Base-by-base conservation (phyloP, 805 yeast species). In the Candida krabiensis region DNA sequence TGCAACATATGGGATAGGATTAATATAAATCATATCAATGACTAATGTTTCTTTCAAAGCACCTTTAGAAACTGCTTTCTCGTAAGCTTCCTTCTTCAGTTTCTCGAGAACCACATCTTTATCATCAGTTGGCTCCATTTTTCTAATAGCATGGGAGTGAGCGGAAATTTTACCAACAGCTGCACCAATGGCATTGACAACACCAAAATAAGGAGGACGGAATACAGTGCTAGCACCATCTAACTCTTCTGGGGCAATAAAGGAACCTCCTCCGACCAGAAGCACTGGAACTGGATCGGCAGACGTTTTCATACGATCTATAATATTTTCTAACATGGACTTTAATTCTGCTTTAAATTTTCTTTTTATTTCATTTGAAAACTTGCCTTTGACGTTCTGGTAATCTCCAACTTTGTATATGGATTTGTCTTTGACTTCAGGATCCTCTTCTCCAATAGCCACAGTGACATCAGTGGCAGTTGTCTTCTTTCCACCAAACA, bases 121-220 rank as follows among this genome's bases (percentile, higher is more conserved):
- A 12, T 44, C 33, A n/a, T 24, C 44, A 4, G 54, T 53, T 2
- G 44, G 13, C 18, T 38, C 36, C 28, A 46, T 24, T n/a, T 30
- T 19, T 16, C 37, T 36, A 19, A 46, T 40, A 3, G 42, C 32
- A 13, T 42, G 50, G 4, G 56, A 38, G 17, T 49, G 45, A 8
- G 63, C 52, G 15, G 73, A 64, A 2, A 71, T 55, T 41, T 69
- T 69, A 12, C 71, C 73, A 45, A 70, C 48, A 4, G 74, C 75
- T 22, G 76, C 74, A 31, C 75, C 76, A 36, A 71, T 68, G 3
- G 77, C 77, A 55, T 71, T 71, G 2, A 74, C 75, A 34, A 69
- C 71, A 27, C 61, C 60, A 48, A 47, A 62, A 40, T 37, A 70
- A 23, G 66, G 65, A 3, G 75, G 75, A 33, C 65, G 52, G 34